phyloP scores from a whole-genome alignment of 176 grass and related monocot species.

The Eleusine indica region DNA sequence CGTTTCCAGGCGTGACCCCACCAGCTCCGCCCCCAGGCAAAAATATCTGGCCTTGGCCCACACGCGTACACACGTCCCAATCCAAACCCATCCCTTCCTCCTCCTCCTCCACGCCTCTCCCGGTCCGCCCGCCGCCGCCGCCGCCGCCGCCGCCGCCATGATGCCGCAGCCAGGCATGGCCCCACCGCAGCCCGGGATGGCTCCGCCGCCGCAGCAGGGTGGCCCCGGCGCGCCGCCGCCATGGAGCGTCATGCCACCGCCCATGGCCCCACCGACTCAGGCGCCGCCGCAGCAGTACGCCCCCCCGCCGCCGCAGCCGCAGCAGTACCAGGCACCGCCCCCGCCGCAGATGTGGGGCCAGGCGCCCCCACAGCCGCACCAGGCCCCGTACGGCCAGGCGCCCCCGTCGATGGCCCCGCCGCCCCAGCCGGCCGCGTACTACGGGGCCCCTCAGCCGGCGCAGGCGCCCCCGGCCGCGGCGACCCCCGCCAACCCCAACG shows the following conservation, averaged over 20 bases:
- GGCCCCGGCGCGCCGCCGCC: slow-evolving; percentile 39
- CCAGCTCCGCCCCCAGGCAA: neutral
- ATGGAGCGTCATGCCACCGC: slow-evolving; percentile 67
- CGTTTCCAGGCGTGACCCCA: neutral
- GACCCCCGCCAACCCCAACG: slow-evolving; percentile 31
- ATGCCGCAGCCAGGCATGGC: neutral
- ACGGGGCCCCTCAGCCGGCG: neutral
- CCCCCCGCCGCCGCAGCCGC: slow-evolving; percentile 49
- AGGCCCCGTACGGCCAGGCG: slow-evolving; percentile 15
- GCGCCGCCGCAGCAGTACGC: slow-evolving; percentile 24
- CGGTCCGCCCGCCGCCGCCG: neutral
- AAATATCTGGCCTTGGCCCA: neutral
- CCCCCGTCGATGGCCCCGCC: neutral
- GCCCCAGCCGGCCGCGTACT: slow-evolving; percentile 18
- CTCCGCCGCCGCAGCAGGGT: slow-evolving; percentile 27
- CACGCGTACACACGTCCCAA: neutral
- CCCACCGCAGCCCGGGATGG: slow-evolving; percentile 41
- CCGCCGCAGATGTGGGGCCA: slow-evolving; percentile 82
- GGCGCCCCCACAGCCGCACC: slow-evolving; percentile 39
- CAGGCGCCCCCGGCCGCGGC: neutral
- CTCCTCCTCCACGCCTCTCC: neutral
- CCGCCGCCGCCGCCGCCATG: neutral
- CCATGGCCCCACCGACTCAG: slow-evolving; percentile 32
- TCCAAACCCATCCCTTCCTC: neutral
- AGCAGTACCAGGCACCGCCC: slow-evolving; percentile 34